A percentile compares a stretch with the other conserved stretches of the same genome.
Evolutionary conservation across 2,329 filamentous ascomycete genomes (phyloP).

Genomic region (Thielaviopsis euricoi): DNA sequence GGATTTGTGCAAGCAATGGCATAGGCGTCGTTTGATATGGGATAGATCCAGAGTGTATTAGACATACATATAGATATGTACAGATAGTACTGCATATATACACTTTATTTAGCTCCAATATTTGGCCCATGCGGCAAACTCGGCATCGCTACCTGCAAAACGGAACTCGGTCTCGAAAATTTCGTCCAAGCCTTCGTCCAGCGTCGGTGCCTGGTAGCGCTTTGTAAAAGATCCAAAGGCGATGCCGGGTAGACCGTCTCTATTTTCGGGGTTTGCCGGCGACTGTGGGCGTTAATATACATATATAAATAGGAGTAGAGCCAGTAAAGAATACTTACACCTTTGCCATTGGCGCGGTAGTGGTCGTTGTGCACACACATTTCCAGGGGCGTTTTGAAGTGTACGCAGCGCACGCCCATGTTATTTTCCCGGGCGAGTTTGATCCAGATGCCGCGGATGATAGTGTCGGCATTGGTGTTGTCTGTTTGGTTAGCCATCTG

Average conservation of each 20-base stretch:
- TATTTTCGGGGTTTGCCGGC: slow-evolving; percentile 56
- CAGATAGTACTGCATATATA: too few relatives aligned
- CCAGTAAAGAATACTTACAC: slow-evolving; percentile 16
- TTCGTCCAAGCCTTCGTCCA: slow-evolving; percentile 67
- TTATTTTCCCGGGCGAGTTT: slow-evolving; percentile 51
- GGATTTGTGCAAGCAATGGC: slow-evolving; percentile 33
- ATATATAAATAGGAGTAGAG: background rate
- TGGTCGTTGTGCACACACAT: slow-evolving; percentile 76
- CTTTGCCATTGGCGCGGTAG: slow-evolving; percentile 52
- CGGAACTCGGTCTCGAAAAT: slow-evolving; percentile 59
- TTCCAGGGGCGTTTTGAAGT: slow-evolving; percentile 56
- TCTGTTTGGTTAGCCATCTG: slow-evolving; percentile 34
- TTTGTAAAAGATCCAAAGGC: slow-evolving; percentile 65
- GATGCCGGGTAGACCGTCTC: slow-evolving; percentile 55
- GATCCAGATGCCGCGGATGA: slow-evolving; percentile 65
- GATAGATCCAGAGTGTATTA: background rate
- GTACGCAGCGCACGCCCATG: slow-evolving; percentile 68
- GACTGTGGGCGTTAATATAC: background rate
- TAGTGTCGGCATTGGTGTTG: slow-evolving; percentile 82
- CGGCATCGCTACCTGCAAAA: slow-evolving; percentile 53
- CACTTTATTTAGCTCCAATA: slow-evolving; percentile 48
- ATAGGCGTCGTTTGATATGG: background rate
- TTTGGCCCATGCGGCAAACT: slow-evolving; percentile 54
- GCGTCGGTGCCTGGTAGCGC: slow-evolving; percentile 56
- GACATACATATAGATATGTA: too few relatives aligned